phyloP scores from a whole-genome alignment of 352 stramenopile genomes.

The Pythium utonaiense region DNA sequence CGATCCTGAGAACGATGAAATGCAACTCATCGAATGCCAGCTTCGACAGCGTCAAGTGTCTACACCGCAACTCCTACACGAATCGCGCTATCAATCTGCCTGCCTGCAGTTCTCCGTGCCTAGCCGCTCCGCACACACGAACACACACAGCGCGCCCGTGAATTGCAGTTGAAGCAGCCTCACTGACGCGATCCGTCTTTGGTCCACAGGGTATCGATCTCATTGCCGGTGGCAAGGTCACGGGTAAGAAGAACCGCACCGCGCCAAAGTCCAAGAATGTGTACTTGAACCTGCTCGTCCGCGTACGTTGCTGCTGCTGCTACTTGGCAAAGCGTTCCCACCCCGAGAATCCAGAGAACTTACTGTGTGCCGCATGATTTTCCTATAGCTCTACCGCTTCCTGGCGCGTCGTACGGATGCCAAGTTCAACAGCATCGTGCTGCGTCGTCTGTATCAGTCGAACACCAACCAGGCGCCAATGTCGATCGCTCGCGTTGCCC shows the following conservation, averaged over 20 bases:
- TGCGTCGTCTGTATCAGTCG: slow-evolving; percentile 99
- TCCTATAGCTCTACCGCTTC: slow-evolving; percentile 93
- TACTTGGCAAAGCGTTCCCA: too few relatives aligned
- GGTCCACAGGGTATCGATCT: slow-evolving; percentile 97
- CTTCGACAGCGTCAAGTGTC: too few relatives aligned
- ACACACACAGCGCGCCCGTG: not conserved
- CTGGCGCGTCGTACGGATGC: slow-evolving; percentile 96
- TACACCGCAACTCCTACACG: too few relatives aligned
- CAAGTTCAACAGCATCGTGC: slow-evolving; percentile 98
- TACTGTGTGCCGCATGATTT: not conserved
- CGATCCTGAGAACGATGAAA: too few relatives aligned
- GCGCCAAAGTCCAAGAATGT: slow-evolving; percentile 99
- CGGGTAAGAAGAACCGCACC: slow-evolving; percentile 97
- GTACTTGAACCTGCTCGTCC: slow-evolving; percentile 98
- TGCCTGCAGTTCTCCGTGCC: too few relatives aligned
- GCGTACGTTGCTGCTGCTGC: slow-evolving; percentile 35
- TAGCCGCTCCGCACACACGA: not conserved
- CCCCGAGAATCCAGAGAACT: not conserved
- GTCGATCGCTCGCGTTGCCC: slow-evolving; percentile 93
- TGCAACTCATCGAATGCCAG: too few relatives aligned
- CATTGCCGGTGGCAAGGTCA: slow-evolving; percentile 97
- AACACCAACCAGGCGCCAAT: slow-evolving; percentile 99
- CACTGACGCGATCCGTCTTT: not conserved
- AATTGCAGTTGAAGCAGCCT: not conserved
- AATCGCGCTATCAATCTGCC: not conserved